Base-by-base conservation (phyloP, 768 basidiomycete genomes). In the Macrolepiota fuliginosa region DNA sequence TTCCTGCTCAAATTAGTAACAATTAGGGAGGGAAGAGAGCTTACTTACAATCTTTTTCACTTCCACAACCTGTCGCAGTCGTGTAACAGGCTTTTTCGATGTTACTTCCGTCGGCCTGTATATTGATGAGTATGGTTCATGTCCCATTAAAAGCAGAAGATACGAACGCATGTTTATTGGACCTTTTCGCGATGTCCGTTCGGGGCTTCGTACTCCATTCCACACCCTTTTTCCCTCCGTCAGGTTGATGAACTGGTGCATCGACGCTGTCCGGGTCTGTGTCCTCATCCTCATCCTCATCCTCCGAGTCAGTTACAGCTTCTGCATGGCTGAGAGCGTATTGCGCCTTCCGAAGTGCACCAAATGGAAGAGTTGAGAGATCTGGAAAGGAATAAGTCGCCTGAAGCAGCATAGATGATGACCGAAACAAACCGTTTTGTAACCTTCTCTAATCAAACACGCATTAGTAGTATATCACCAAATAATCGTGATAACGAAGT, bases 81-180 rank as follows among this genome's bases (percentile, higher is more conserved):
- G 84, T 5, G 88, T 84, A 15, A 96, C 91, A 1, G 92, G 92
- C 66, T 82, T 83, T 72, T 95, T 97, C 0, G 94, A 93, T 15
- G 90, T 89, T 56, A 92, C 78, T 66, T 94, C 93, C 35, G 77
- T 81, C 1, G 95, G 95, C 1, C 95, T 96, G 54, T 29, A 49
- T 25, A 25, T 11, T 9, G 37, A 63, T 29, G 17, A 62, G 58
- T 54, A 7, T 36, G 42, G 25, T 62, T 42, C 13, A 65, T 15
- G n/a, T 42, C 17, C 58, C 54, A 32, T 36, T 11, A 24, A 3
- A 32, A 42, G 29, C 15, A 61, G 27, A 49, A 13, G 63, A 37
- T 32, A 81, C 93, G 64, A 74, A 96, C 95, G 96, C 93, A 74
- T 96, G 89, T 69, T 98, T 97, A 70, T 83, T 84, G 4, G 81